Base-by-base conservation (phyloP, 73 alveolate genomes). In the Paramecium biaurelia region DNA sequence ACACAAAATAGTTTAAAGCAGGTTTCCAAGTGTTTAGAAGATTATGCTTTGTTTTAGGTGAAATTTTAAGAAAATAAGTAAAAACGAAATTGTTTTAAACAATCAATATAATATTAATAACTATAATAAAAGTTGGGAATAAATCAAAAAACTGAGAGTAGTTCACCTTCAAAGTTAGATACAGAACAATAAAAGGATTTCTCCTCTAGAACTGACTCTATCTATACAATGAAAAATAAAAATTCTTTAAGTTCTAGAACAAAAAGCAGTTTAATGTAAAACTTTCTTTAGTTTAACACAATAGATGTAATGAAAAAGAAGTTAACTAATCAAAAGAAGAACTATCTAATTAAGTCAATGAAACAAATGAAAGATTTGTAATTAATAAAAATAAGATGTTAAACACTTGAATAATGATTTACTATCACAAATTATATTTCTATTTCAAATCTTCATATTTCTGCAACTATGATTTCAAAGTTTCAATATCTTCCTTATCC, bases 391-490 rank as follows among this genome's bases (percentile, higher is more conserved):
- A 63, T 63, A 63, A 63, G 84, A 63, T 63, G 84, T 63, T 32
- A 63, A 63, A 63, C 84, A 1, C 84, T 63, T 63, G 84, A 63
- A 63, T 63, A 63, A 63, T 63, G 49, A 63, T 63, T 26, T 63
- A 32, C 24, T 30, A 30, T 63, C 84, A 63, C 45, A 63, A 63
- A 63, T 63, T 63, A 32, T 63, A 63, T 63, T 63, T 30, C 84
- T 23, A 32, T 32, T 63, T 63, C 30, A 63, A 32, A 32, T 12
- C 10, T 63, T 63, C 84, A 24, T 63, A 63, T 63, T 63, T 63
- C 45, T 63, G 45, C 15, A 63, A 32, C 26, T 63, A 14, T 32
- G 20, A 11, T 32, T 63, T 30, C 26, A 63, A 63, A 6, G 45
- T 63, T 26, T 63, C 49, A 11, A 63, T 63, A n/a, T 63, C 84